Conservation (phyloP, 331 rosid genomes). For the Phaseolus coccineus region DNA sequence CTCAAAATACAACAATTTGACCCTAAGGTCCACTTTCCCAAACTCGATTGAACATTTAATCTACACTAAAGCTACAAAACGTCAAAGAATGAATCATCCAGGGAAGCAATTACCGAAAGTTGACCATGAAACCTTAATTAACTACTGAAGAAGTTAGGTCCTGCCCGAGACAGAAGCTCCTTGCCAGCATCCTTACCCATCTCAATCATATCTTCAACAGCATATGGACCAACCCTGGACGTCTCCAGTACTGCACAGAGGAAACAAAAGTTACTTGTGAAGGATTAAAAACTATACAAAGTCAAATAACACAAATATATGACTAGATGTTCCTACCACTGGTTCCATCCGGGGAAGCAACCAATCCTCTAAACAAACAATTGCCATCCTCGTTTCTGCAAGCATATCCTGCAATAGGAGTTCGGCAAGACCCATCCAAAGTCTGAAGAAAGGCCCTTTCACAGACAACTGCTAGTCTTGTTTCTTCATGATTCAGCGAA, state of each 20-base stretch:
- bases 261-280: slow-evolving; percentile 9
- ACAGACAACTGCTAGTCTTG: slow-evolving; percentile 80
- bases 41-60: slow-evolving; percentile 25
- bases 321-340: slow-evolving; percentile 57
- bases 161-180: slow-evolving; percentile 87
- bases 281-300: slow-evolving; percentile 2
- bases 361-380: slow-evolving; percentile 82
- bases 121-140: slow-evolving; percentile 38
- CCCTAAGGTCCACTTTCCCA: slow-evolving; percentile 30
- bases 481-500: slow-evolving; percentile 84
- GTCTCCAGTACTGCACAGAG: slow-evolving; percentile 74
- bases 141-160: slow-evolving; percentile 76
- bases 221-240: slow-evolving; percentile 73
- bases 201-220: slow-evolving; percentile 69
- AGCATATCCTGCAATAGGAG: slow-evolving; percentile 96
- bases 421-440: slow-evolving; percentile 92
- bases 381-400: slow-evolving; percentile 69
- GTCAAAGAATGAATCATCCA: slow-evolving; percentile 42
- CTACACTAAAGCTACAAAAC: slow-evolving; percentile 35
- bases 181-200: slow-evolving; percentile 88
- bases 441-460: slow-evolving; percentile 88
- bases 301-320: slow-evolving; percentile 12
- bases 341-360: slow-evolving; percentile 86
- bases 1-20: slow-evolving; percentile 39
- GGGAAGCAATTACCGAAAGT: slow-evolving; percentile 39